Evolutionary conservation across 495 filamentous ascomycete species (phyloP), one percentile per base, ranked within the genome.

Genomic region (Xylaria acuta): DNA sequence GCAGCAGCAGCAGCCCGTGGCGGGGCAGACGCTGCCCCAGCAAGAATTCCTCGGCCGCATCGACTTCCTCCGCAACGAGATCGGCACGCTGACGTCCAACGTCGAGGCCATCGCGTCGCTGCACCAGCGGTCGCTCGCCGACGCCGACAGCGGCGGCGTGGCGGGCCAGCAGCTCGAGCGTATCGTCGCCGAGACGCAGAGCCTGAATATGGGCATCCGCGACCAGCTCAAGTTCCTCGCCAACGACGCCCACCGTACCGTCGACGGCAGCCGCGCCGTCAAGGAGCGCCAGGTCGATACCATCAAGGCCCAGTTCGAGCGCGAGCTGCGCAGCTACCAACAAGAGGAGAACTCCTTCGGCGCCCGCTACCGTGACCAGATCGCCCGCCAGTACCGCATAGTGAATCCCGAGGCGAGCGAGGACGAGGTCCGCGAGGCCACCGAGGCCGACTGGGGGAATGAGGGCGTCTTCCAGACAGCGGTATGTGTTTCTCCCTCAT

Each of bases 391-490:
- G 81, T 93, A 91, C 77, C 84, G 87, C 47, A 93, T 93, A 75
- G 91, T 94, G 68, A 93, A 93, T 78, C 91, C 91, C 47, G 86
- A 92, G 3, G 92, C 92, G 9, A 87, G 85, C 38, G 90, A 92
- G 64, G 79, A 80, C 16, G 90, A 93, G 78, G 87, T 92, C 59
- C 81, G 83, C 20, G 82, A 90, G 76, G 91, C 91, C 4, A 79
- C 84, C n/a, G 83, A 91, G 73, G 85, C 88, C 45, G 88, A 93
- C 79, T 92, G 90, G 87, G 90, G 89, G 27, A 86, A 92, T 70
- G 91, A 93, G 78, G 91, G 92, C 73, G 89, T 94, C 70, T 94
- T 93, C 83, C 90, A 92, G 80, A 89, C 87, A 51, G 92, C 92
- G 59, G 91, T 93, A 86, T 69, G 89, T 84, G 58, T 68, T 41